Conservation (phyloP, 225 moss, liverwort and hornwort species). For the Physcomitrium patens region DNA sequence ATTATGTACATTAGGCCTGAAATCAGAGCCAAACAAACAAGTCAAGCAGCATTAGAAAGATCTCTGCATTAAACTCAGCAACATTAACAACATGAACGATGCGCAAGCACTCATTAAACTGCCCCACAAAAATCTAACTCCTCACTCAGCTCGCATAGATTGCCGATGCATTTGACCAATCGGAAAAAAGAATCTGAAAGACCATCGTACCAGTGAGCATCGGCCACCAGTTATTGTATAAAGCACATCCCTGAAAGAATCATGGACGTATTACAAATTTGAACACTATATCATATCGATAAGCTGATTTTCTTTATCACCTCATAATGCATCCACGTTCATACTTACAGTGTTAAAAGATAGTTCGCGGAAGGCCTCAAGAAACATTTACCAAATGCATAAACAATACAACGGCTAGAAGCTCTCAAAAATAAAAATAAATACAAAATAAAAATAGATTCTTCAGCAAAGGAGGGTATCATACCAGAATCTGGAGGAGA, state of each 20-base stretch:
- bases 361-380: background rate
- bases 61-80: conserved; percentile 8
- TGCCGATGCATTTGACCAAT: conserved; percentile 5
- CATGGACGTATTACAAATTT: conserved; percentile 15
- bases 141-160: background rate
- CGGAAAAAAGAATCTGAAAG: conserved; percentile 17
- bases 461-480: conserved; percentile 11
- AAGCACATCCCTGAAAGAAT: conserved; percentile 70
- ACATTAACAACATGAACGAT: conserved; percentile 1
- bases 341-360: background rate
- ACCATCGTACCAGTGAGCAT: conserved; percentile 83
- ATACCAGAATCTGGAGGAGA: conserved; percentile 95
- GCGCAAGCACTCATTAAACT: conserved; percentile 7
- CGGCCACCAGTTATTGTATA: conserved; percentile 99
- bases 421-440: conserved; percentile 13
- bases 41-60: background rate
- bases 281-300: background rate
- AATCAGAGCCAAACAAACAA: conserved; percentile 14
- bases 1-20: conserved; percentile 95
- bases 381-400: background rate
- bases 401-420: background rate
- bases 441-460: background rate
- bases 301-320: conserved; percentile 5
- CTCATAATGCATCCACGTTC: background rate
- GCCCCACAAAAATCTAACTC: conserved; percentile 18